Percentiles rank a stretch among this genome's conserved stretches.
Conservation (phyloP, 2,329 filamentous ascomycete genomes). For the Coniochaeta pulveracea region DNA sequence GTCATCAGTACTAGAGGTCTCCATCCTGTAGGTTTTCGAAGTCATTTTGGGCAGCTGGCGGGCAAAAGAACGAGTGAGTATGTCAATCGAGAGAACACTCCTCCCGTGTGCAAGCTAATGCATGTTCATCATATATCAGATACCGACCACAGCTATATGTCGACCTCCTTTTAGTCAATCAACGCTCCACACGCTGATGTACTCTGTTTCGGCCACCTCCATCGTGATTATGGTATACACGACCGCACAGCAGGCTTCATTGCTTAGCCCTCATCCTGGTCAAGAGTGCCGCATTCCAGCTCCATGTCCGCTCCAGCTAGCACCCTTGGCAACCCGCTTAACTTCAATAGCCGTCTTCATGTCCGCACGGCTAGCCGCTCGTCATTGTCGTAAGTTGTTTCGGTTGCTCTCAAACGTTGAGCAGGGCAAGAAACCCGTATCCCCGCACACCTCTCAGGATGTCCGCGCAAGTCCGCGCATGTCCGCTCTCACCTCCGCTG, state of each 20-base stretch:
- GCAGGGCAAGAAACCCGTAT: too few relatives aligned
- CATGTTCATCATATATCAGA: conserved; percentile 3
- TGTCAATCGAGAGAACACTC: not conserved
- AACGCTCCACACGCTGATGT: not conserved
- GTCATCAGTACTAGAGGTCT: not conserved
- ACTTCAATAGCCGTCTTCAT: too few relatives aligned
- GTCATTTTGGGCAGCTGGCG: not conserved
- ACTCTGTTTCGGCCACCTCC: not conserved
- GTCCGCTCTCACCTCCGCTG: not conserved
- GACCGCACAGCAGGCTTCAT: not conserved
- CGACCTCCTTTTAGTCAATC: not conserved
- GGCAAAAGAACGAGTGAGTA: not conserved
- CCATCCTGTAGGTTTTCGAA: not conserved
- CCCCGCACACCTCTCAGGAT: too few relatives aligned
- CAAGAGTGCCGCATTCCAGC: not conserved
- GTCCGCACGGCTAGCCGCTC: too few relatives aligned
- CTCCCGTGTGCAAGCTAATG: not conserved
- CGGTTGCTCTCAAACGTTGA: too few relatives aligned
- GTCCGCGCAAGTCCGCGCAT: conserved; percentile 1
- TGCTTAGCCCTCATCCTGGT: not conserved
- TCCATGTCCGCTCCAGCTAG: not conserved
- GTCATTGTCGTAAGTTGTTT: too few relatives aligned
- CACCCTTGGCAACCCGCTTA: too few relatives aligned
- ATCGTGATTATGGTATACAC: not conserved
- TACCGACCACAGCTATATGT: too few relatives aligned